phyloP scores from a whole-genome alignment of 495 filamentous ascomycete species.

The Glarea lozoyensis region DNA sequence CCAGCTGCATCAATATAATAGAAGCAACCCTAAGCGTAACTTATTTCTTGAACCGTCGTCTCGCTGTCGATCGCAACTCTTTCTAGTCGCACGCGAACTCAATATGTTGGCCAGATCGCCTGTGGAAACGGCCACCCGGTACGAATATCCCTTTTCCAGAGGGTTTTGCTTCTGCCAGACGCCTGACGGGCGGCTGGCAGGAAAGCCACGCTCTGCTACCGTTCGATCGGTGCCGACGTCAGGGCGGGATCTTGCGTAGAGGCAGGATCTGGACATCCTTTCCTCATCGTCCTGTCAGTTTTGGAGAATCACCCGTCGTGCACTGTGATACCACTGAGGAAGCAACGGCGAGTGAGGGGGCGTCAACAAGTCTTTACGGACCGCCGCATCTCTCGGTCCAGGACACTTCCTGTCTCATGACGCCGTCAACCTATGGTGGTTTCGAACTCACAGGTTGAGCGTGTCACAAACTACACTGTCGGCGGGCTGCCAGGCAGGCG shows the following conservation, averaged over 20 bases:
- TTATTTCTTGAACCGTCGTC: too few species aligned
- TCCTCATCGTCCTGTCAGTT: background rate
- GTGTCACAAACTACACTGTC: background rate
- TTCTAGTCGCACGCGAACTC: background rate
- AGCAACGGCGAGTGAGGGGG: too few species aligned
- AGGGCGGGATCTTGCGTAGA: constrained; percentile 10
- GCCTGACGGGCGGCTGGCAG: constrained; percentile 12
- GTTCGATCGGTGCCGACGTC: constrained; percentile 15
- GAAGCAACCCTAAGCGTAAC: too few species aligned
- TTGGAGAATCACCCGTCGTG: too few species aligned
- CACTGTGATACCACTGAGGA: too few species aligned
- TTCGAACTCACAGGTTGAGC: background rate
- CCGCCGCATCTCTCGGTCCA: background rate
- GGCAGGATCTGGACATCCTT: background rate
- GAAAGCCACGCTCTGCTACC: constrained; percentile 8
- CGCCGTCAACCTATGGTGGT: background rate
- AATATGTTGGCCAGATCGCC: constrained; percentile 2
- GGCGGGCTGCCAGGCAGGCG: background rate
- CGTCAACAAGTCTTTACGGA: too few species aligned
- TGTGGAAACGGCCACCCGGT: constrained; percentile 13
- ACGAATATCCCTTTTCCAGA: constrained; percentile 9
- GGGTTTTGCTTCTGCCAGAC: constrained; percentile 13
- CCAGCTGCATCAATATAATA: too few species aligned
- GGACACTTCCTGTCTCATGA: constrained; percentile 3
- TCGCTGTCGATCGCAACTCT: constrained; percentile 2